These are phyloP conservation scores for Lecanoromycetidae sp. DNA, from an alignment of 2,329 filamentous ascomycete genomes.

Conservation along the genomic window DNA sequence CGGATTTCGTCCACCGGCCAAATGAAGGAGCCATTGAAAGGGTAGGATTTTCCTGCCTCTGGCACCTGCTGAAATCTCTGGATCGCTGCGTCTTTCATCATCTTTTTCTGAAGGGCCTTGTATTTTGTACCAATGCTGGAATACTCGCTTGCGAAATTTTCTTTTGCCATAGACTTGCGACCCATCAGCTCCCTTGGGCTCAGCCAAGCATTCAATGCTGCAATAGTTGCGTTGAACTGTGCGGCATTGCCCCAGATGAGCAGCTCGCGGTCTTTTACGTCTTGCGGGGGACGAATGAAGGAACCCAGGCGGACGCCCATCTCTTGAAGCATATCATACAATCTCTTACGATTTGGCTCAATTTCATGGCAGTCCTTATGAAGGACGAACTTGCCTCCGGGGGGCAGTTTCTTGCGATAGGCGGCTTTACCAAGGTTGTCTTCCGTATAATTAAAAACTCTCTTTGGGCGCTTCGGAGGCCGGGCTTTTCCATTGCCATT, in stretches of 20 bases:
- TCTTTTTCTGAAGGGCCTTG: slow-evolving; percentile 3
- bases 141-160: slow-evolving; percentile 3
- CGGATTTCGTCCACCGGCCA: slow-evolving; percentile 36
- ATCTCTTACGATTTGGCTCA: slow-evolving; percentile 6
- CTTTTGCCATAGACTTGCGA: not conserved
- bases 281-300: slow-evolving; percentile 14
- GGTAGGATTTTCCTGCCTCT: slow-evolving; percentile 8
- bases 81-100: slow-evolving; percentile 13
- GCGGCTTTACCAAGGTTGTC: slow-evolving; percentile 17
- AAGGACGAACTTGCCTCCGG: slow-evolving; percentile 3
- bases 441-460: slow-evolving; percentile 1
- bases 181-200: not conserved
- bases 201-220: slow-evolving; percentile 12
- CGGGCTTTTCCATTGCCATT: not conserved
- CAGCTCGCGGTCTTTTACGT: slow-evolving; percentile 9
- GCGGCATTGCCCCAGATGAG: slow-evolving; percentile 17
- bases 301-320: slow-evolving; percentile 14
- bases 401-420: slow-evolving; percentile 5
- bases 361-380: slow-evolving; percentile 10
- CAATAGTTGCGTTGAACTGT: slow-evolving; percentile 6
- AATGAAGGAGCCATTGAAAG: slow-evolving; percentile 28
- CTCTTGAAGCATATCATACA: slow-evolving; percentile 12
- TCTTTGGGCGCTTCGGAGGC: not conserved
- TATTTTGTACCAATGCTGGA: not conserved
- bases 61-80: slow-evolving; percentile 17